Evolutionary conservation across 1,284 basidiomycete species (phyloP).

Genomic region (Amylostereum chailletii): DNA sequence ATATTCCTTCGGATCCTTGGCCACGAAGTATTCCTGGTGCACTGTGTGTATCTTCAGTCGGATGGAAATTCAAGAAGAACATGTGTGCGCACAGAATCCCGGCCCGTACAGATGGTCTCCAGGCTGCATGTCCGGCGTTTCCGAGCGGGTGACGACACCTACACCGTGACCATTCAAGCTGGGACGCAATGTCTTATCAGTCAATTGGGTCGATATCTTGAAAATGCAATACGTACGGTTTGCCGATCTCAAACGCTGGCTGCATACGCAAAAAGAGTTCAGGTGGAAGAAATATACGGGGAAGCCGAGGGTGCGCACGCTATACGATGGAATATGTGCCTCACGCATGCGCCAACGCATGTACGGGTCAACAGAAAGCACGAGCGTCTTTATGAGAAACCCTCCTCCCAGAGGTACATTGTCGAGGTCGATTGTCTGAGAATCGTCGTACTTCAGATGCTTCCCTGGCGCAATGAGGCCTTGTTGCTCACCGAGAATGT

Average conservation of each 20-base stretch:
- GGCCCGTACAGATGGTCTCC: constrained; percentile 26
- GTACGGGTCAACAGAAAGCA: constrained; percentile 27
- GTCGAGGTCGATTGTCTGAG: constrained; percentile 27
- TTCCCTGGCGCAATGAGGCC: constrained; percentile 23
- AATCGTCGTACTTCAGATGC: constrained; percentile 20
- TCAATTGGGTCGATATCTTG: neutral
- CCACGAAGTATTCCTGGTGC: constrained; percentile 17
- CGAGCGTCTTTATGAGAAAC: constrained; percentile 26
- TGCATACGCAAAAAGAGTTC: too few species aligned
- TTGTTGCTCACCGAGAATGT: constrained; percentile 1
- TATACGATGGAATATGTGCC: constrained; percentile 6
- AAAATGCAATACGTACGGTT: constrained; percentile 10
- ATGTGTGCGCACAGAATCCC: constrained; percentile 13
- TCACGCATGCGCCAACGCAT: constrained; percentile 21
- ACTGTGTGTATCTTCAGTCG: constrained; percentile 6
- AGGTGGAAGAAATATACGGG: too few species aligned
- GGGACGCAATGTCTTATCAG: neutral
- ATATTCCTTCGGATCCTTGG: constrained; percentile 3
- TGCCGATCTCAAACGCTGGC: constrained; percentile 7
- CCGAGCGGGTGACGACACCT: constrained; percentile 20
- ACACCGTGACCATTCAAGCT: constrained; percentile 17
- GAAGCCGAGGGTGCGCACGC: too few species aligned
- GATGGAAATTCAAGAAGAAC: too few species aligned
- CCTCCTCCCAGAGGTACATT: constrained; percentile 25
- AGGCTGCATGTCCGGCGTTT: constrained; percentile 16